Evolutionary conservation across 192 early-diverging fungal species (phyloP).

Genomic region (Backusella luteola): DNA sequence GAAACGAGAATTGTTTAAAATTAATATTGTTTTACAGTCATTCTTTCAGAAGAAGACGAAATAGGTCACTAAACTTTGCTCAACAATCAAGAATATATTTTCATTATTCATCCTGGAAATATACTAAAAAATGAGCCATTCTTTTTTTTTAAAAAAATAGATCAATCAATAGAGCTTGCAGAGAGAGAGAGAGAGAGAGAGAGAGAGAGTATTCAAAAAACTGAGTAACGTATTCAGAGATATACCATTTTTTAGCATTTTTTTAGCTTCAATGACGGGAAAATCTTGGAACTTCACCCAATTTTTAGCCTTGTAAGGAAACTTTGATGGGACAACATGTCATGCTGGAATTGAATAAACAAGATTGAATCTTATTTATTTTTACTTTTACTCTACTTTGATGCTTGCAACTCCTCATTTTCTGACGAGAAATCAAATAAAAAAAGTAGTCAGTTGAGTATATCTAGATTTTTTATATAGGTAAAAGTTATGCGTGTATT

Average conservation of each 20-base stretch:
- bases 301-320: not conserved
- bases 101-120: not conserved
- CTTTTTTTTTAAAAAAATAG: not conserved
- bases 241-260: not conserved
- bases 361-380: not conserved
- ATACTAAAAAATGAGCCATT: not conserved
- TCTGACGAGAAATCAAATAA: not conserved
- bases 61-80: no score
- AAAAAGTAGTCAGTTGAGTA: not conserved
- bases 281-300: slow-evolving; percentile 7
- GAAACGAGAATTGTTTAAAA: not conserved
- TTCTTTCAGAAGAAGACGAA: not conserved
- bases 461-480: not conserved
- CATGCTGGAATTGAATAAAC: not conserved
- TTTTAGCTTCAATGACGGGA: not conserved
- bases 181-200: no score
- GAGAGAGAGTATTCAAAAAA: not conserved
- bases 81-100: not conserved
- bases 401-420: not conserved
- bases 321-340: not conserved
- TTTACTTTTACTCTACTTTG: not conserved
- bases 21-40: no score
- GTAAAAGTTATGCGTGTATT: not conserved
- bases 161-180: no score
- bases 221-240: not conserved